Percentiles rank a stretch among this genome's conserved stretches.
Evolutionary conservation across 345 rosid genomes (phyloP).

Genomic region (Turritis glabra): DNA sequence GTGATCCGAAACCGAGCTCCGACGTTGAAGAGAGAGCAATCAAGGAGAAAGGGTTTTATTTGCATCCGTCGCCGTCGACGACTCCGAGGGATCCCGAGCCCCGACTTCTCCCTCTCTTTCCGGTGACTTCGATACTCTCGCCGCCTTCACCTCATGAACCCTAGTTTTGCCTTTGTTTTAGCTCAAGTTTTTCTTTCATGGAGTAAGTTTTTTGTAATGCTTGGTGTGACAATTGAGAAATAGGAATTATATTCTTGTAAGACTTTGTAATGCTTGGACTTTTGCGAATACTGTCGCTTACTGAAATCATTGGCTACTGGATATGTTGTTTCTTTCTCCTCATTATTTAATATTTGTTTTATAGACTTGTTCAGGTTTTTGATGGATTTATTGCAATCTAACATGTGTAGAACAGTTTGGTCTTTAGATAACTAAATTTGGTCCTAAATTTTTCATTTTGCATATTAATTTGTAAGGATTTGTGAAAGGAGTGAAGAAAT

Average conservation of each 20-base stretch:
- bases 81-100: slow-evolving; percentile 69
- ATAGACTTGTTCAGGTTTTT: not conserved
- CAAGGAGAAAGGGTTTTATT: slow-evolving; percentile 73
- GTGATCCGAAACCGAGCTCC: not conserved
- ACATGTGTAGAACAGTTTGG: not conserved
- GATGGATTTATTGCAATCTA: not conserved
- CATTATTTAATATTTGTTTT: not conserved
- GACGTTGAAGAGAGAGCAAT: slow-evolving; percentile 69
- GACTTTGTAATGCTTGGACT: not conserved
- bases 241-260: not conserved
- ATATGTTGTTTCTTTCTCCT: not conserved
- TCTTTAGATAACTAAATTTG: not conserved
- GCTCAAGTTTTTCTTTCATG: not conserved
- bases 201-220: not conserved
- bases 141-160: slow-evolving; percentile 24
- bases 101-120: slow-evolving; percentile 71
- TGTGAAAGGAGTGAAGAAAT: not conserved
- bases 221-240: not conserved
- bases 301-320: not conserved
- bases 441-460: not conserved
- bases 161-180: not conserved
- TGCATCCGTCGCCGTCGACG: slow-evolving; percentile 70
- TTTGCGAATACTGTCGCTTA: not conserved
- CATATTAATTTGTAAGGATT: not conserved
- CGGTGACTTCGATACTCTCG: slow-evolving; percentile 56